Conservation (phyloP, 495 filamentous ascomycete species). For the Amniculicola lignicola region DNA sequence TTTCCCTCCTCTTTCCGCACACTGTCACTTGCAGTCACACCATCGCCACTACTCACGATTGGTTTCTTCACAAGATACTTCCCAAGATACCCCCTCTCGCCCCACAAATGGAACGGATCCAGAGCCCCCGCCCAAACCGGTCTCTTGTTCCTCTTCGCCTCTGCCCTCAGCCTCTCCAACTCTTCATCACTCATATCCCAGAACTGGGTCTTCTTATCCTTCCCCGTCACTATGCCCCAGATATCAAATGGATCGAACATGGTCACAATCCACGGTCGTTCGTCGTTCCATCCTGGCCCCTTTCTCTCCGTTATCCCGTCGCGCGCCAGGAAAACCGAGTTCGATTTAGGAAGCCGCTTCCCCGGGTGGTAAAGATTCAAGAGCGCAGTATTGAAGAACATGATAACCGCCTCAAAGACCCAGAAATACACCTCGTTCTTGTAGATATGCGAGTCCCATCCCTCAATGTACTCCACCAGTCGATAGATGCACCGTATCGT, state of each 20-base stretch:
- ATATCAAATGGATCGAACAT: slow-evolving; percentile 40
- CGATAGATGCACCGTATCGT: slow-evolving; percentile 41
- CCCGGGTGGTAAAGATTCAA: slow-evolving; percentile 40
- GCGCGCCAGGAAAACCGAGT: slow-evolving; percentile 31
- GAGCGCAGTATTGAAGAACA: slow-evolving; percentile 40
- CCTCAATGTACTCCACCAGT: slow-evolving; percentile 38
- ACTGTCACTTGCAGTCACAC: too few relatives aligned
- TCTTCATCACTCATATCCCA: slow-evolving; percentile 37
- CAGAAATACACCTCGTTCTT: slow-evolving; percentile 40
- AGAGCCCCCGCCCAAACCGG: slow-evolving; percentile 7
- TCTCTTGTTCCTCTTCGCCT: slow-evolving; percentile 27
- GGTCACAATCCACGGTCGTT: slow-evolving; percentile 31
- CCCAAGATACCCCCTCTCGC: slow-evolving; percentile 24
- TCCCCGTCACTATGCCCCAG: slow-evolving; percentile 33
- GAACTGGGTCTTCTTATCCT: slow-evolving; percentile 36
- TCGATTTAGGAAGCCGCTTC: slow-evolving; percentile 33
- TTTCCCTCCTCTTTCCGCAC: too few relatives aligned
- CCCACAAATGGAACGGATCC: slow-evolving; percentile 32
- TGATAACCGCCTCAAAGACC: slow-evolving; percentile 43
- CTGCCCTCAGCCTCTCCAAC: slow-evolving; percentile 16
- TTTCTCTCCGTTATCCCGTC: slow-evolving; percentile 38
- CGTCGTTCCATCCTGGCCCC: slow-evolving; percentile 41
- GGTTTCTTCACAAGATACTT: slow-evolving; percentile 26
- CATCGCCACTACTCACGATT: too few relatives aligned
- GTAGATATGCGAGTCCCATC: slow-evolving; percentile 32